Percentiles rank a stretch among this genome's conserved stretches.
Conservation (phyloP, 495 filamentous ascomycete species). For the Neurospora sublineolata region DNA sequence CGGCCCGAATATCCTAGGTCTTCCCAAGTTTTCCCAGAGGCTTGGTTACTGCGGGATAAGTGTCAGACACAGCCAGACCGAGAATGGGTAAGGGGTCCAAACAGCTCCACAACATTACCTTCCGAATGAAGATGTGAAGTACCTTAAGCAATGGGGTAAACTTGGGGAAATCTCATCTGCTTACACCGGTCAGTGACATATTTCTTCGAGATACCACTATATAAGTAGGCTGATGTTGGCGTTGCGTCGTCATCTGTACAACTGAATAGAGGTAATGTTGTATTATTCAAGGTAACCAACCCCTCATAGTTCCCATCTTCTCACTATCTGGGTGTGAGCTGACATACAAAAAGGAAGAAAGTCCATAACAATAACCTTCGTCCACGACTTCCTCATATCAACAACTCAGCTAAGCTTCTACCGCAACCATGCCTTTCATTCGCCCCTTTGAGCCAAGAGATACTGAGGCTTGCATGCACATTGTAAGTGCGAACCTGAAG, state of each 20-base stretch:
- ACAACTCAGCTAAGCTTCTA: neutral
- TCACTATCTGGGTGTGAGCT: neutral
- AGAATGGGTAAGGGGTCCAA: neutral
- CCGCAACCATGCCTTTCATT: constrained; percentile 23
- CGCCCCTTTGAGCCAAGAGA: constrained; percentile 21
- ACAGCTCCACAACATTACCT: neutral
- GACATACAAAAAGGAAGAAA: neutral
- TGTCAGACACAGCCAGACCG: neutral
- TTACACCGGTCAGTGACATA: neutral
- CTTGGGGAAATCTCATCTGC: neutral
- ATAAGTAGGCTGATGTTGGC: neutral
- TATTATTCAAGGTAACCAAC: neutral
- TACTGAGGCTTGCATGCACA: constrained; percentile 22
- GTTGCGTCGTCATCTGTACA: neutral
- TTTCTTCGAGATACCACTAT: neutral
- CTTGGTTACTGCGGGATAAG: neutral
- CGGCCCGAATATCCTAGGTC: neutral
- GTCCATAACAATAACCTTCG: too few species aligned
- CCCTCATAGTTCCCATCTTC: neutral
- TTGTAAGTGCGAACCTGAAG: constrained; percentile 14
- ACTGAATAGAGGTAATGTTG: neutral
- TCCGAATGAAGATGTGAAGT: neutral
- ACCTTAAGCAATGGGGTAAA: neutral
- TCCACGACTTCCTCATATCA: neutral
- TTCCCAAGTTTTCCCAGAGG: neutral